Conservation (phyloP, 1,284 basidiomycete species). For the Blastosporella zonata region DNA sequence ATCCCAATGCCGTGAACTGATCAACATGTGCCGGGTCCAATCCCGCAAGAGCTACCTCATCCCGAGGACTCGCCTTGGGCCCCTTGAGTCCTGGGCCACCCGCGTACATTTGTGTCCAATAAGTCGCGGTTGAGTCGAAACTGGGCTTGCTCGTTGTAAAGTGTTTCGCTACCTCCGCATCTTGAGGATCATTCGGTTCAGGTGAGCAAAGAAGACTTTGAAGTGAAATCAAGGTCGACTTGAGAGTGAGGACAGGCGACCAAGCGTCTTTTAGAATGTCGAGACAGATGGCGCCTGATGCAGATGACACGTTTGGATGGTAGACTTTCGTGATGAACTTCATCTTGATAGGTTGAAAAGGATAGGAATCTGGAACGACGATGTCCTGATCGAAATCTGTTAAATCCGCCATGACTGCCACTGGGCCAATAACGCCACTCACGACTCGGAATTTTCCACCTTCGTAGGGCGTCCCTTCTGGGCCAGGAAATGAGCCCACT, state of each 20-base stretch:
- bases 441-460: slow-evolving; percentile 94
- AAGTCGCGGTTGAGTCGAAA: slow-evolving; percentile 91
- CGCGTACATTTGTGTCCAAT: slow-evolving; percentile 92
- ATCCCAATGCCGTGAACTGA: slow-evolving; percentile 72
- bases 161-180: slow-evolving; percentile 97
- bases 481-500: slow-evolving; percentile 88
- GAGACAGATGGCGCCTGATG: slow-evolving; percentile 90
- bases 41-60: slow-evolving; percentile 75
- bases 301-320: slow-evolving; percentile 95
- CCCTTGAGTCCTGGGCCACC: slow-evolving; percentile 58
- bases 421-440: slow-evolving; percentile 31
- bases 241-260: slow-evolving; percentile 93
- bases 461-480: slow-evolving; percentile 91
- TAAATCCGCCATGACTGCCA: slow-evolving; percentile 3
- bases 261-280: slow-evolving; percentile 75
- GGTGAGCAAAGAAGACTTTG: slow-evolving; percentile 96
- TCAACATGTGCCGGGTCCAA: slow-evolving; percentile 72
- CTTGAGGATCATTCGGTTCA: slow-evolving; percentile 96
- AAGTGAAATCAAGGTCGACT: slow-evolving; percentile 94
- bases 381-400: slow-evolving; percentile 66
- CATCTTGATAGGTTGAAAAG: slow-evolving; percentile 98
- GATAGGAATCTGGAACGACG: slow-evolving; percentile 91
- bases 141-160: slow-evolving; percentile 84
- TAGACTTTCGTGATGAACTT: slow-evolving; percentile 97
- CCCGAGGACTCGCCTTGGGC: slow-evolving; percentile 32